A percentile compares a stretch with the other conserved stretches of the same genome.
Conservation (phyloP, 2,329 filamentous ascomycete species). For the Periconia macrospinosa region DNA sequence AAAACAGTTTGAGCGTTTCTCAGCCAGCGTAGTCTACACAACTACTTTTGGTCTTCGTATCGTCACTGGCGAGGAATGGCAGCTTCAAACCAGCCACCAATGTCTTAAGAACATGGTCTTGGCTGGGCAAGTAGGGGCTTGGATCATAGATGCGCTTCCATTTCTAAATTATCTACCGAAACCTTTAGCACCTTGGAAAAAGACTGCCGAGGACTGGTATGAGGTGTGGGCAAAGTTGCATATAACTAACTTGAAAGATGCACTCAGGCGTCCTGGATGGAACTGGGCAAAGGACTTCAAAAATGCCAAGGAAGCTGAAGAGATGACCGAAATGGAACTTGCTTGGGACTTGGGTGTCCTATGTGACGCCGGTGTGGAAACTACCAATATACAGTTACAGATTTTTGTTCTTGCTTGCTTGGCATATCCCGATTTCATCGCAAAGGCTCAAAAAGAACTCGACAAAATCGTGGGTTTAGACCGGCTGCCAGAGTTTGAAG, state of each 20-base stretch:
- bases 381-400: slow-evolving; percentile 14
- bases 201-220: slow-evolving; percentile 18
- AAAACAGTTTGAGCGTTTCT: slow-evolving; percentile 39
- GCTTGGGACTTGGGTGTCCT: slow-evolving; percentile 20
- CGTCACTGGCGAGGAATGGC: slow-evolving; percentile 19
- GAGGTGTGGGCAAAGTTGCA: slow-evolving; percentile 15
- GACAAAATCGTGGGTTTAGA: slow-evolving; percentile 20
- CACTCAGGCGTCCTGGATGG: slow-evolving; percentile 15
- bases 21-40: slow-evolving; percentile 43
- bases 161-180: slow-evolving; percentile 46
- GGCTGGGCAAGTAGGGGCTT: slow-evolving; percentile 34
- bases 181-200: slow-evolving; percentile 36
- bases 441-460: slow-evolving; percentile 18
- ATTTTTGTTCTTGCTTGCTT: slow-evolving; percentile 20
- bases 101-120: slow-evolving; percentile 15
- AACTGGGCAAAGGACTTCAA: slow-evolving; percentile 25
- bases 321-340: slow-evolving; percentile 15
- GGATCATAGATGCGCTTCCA: slow-evolving; percentile 49
- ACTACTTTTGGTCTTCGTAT: slow-evolving; percentile 45
- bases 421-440: slow-evolving; percentile 10
- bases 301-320: slow-evolving; percentile 10
- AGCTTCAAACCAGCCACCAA: slow-evolving; percentile 13
- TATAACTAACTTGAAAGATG: slow-evolving; percentile 18
- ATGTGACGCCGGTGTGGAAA: slow-evolving; percentile 25
- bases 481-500: slow-evolving; percentile 22